Conservation (phyloP, 2,329 filamentous ascomycete genomes). For the Fusarium siculi region DNA sequence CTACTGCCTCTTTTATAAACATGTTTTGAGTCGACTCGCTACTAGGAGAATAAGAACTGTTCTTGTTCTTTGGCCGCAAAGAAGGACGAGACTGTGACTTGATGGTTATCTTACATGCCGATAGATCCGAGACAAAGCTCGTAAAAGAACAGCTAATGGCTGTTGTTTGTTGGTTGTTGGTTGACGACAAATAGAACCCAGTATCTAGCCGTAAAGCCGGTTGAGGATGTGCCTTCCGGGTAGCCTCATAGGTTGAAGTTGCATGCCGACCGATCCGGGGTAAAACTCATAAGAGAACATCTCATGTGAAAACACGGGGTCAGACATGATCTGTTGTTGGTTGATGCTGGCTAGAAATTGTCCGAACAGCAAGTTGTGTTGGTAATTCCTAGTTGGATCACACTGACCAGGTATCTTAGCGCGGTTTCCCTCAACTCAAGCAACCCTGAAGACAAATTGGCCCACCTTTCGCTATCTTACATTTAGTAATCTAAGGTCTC, state of each 20-base stretch:
- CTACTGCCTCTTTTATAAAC: not conserved
- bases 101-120: not conserved
- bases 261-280: not conserved
- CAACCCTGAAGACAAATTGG: not conserved
- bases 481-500: accelerated
- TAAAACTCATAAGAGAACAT: not conserved
- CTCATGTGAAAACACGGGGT: not conserved
- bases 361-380: not conserved
- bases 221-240: not conserved
- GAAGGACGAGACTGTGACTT: not conserved
- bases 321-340: not conserved
- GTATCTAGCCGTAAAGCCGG: not conserved
- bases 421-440: not conserved
- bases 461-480: not conserved
- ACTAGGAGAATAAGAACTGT: not conserved
- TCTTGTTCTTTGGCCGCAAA: not conserved
- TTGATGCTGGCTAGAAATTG: not conserved
- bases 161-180: not conserved
- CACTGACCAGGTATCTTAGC: not conserved
- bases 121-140: not conserved
- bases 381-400: not conserved
- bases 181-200: not conserved
- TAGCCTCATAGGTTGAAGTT: not conserved
- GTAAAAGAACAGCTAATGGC: not conserved
- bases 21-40: not conserved